phyloP scores from a whole-genome alignment of 208 protist species.

The Leishmania guyanensis region DNA sequence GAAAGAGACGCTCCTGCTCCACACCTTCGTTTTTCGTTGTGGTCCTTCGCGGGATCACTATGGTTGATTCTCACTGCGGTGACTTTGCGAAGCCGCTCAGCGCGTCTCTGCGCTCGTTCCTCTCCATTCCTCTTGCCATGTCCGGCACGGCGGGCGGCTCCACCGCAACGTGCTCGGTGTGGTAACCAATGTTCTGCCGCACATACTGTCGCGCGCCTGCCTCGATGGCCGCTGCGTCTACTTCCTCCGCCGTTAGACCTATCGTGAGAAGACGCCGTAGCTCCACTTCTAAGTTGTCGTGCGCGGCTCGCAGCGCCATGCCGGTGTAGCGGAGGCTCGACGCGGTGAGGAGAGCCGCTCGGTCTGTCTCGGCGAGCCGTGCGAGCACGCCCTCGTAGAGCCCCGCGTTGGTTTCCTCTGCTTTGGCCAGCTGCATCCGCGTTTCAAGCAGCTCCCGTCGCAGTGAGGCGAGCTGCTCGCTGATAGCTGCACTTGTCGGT shows the following conservation, averaged over 20 bases:
- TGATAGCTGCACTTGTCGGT: neutral
- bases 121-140: conserved; percentile 1
- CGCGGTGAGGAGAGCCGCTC: conserved; percentile 48
- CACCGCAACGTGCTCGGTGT: conserved; percentile 51
- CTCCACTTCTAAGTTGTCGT: conserved; percentile 75
- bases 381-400: conserved; percentile 41
- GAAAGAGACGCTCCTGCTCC: neutral
- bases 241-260: conserved; percentile 41
- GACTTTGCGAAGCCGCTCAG: neutral
- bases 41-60: neutral
- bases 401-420: conserved; percentile 15
- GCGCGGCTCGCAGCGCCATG: conserved; percentile 63
- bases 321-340: conserved; percentile 73
- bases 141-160: conserved; percentile 34
- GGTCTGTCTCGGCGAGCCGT: conserved; percentile 49
- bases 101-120: neutral
- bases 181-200: conserved; percentile 76
- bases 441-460: conserved; percentile 52
- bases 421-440: conserved; percentile 56
- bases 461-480: conserved; percentile 33
- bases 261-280: conserved; percentile 69
- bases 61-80: neutral
- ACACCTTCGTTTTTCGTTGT: neutral
- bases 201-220: conserved; percentile 73
- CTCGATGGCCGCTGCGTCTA: conserved; percentile 73